These are phyloP conservation scores for Candida gigantensis DNA, from an alignment of 1,139 yeast genomes.

Conservation along the genomic window DNA sequence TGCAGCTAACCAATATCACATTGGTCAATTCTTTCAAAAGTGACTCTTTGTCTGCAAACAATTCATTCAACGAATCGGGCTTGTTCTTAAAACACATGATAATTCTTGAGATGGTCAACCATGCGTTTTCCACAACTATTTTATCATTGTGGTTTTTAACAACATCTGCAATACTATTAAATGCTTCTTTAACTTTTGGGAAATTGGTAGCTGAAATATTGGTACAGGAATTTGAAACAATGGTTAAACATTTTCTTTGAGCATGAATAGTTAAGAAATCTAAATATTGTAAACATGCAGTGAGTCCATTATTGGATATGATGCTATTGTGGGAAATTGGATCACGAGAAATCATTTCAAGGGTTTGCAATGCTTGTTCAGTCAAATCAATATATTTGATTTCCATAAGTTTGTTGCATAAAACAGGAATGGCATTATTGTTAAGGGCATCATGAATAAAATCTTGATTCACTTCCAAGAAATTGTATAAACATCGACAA, in stretches of 20 bases:
- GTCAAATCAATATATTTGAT: constrained; percentile 87
- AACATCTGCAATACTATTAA: constrained; percentile 63
- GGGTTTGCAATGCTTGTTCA: constrained; percentile 83
- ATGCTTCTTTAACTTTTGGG: constrained; percentile 52
- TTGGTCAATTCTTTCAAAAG: constrained; percentile 30
- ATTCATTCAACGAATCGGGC: constrained; percentile 46
- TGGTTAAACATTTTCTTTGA: constrained; percentile 77
- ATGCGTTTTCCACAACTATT: constrained; percentile 66
- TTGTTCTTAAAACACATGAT: constrained; percentile 52
- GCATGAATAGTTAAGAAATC: constrained; percentile 91
- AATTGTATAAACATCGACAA: constrained; percentile 80
- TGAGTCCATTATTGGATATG: constrained; percentile 60
- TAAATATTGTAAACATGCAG: constrained; percentile 68
- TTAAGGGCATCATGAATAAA: constrained; percentile 65
- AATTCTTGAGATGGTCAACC: constrained; percentile 66
- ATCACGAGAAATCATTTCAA: constrained; percentile 66
- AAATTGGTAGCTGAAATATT: constrained; percentile 48
- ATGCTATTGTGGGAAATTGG: constrained; percentile 51
- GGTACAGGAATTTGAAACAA: constrained; percentile 76
- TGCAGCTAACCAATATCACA: constrained; percentile 31
- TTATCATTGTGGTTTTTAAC: constrained; percentile 61
- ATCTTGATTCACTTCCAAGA: constrained; percentile 75
- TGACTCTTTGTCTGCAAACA: constrained; percentile 35
- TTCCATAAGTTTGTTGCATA: constrained; percentile 69
- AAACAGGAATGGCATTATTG: constrained; percentile 65